Base-by-base conservation (phyloP, 2,329 filamentous ascomycete genomes). In the Venturia carpophila region DNA sequence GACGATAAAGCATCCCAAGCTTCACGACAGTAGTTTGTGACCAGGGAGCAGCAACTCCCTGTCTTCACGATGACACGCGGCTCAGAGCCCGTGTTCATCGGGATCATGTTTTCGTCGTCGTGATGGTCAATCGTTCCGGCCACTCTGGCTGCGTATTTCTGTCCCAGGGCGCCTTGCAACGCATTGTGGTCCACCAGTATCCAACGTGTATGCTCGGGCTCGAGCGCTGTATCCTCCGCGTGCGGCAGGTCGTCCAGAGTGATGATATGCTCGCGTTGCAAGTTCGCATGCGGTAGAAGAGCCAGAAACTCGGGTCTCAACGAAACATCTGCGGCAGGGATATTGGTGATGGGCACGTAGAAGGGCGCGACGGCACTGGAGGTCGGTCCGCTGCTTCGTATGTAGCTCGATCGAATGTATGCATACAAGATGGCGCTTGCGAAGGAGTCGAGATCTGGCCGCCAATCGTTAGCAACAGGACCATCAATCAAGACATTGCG, bases 101-200 rank as follows among this genome's bases (percentile, higher is more conserved):
- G 73, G 0, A 91, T 77, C 7, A 73, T 76, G 6, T 78, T 74
- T 71, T 94, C 90, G 67, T 94, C 90, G 0, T 83, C 86, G 72
- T 94, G 91, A 75, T 94, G 90, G 74, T 94, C 90, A 64, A 94
- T 83, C 68, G 87, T 87, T 4, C 87, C 88, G 5, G 80, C 75
- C 0, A 92, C 82, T 10, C 78, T 77, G 4, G 71, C 67, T 0
- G 76, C 75, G 71, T 85, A 90, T 19, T 79, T 74, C 45, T 73
- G 75, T 19, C 80, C 83, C 19, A 93, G 77, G 17, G 75, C 70
- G 0, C 89, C 88, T 6, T 87, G 87, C 60, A 91, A 78, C 0
- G 79, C 81, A 72, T 94, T 94, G 78, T 94, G 91, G 75, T 94
- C 90, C 4, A 94, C 89, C 0, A 94, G 79, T 21, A 91, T 76